Evolutionary conservation across 495 filamentous ascomycete genomes (phyloP), one percentile per base, ranked within the genome.

Genomic region (Aspergillus diversus): DNA sequence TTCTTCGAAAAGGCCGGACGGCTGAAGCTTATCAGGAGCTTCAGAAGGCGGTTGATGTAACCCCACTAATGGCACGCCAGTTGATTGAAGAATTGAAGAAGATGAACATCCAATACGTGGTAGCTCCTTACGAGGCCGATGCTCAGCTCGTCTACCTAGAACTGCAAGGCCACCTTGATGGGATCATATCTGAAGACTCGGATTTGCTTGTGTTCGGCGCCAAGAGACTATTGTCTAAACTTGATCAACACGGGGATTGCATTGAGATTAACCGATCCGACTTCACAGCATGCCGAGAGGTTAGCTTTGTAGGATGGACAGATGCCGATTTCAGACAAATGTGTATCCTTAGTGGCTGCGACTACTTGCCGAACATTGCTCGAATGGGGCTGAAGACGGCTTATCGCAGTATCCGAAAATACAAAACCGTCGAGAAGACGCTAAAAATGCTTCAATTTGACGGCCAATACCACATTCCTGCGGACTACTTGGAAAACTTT

Each of bases 291-390:
- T 96, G 92, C 63, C 88, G 89, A 49, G 94, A 97, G 61, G 84
- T 98, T 46, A 96, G 87, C 55, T 75, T 99, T 16, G 88, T 91
- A 12, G 94, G 93, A 13, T 99, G 95, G 94, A 89, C 90, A 4
- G 92, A 97, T 74, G 81, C 79, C 7, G 91, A 97, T 59, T 99
- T 99, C 68, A 84, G 96, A 52, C 87, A 83, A 21, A 99, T 99
- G 96, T 92, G 93, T 55, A 98, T 99, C 57, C 71, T 99, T 21
- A 97, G 92, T 72, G 96, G 96, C n/a, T 99, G 96, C 74, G 96
- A 99, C 72, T 99, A 99, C 74, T 83, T 98, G 54, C 81, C 87
- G 6, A 89, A 87, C 66, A 91, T 98, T 62, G 86, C 83, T 46
- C 89, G 87, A 51, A 86, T 99, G 83, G 96, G 96, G 4, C 73